Base-by-base conservation (phyloP, 2,329 filamentous ascomycete species). In the Penicillium verrucosum region DNA sequence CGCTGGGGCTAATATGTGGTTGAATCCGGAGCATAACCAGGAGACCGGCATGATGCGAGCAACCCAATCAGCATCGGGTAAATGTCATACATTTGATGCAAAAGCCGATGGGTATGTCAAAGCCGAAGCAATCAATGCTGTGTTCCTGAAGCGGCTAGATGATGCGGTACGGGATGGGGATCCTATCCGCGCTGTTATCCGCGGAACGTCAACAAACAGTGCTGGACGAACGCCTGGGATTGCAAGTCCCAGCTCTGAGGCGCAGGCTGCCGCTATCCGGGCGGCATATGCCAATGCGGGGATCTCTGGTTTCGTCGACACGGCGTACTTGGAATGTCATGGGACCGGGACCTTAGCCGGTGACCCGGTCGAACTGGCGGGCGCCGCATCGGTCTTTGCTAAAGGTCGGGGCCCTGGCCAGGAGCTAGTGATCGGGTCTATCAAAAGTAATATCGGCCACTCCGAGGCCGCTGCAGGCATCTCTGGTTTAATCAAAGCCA, bases 221-320 rank as follows among this genome's bases (percentile, higher is more conserved):
- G 75, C 80, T 59, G 79, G 78, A 3, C 65, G 66, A 30, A 77
- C 77, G 0, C 65, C 68, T 29, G 74, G 75, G 2, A 75, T 80
- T 25, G 75, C 75, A 0, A 65, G 71, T 59, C 78, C 78, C 0
- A 77, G 46, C 51, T 12, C 46, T 2, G 59, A 60, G 7, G 63
- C 68, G 0, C 72, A 75, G 47, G 62, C 57, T 23, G 56, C 49
- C 5, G 51, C 69, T 5, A 73, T 73, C 11, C 49, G 60, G 12
- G 9, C 27, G 3, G 51, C 57, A 6, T 75, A 74, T 51, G 27
- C 21, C 1, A 42, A 42, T 10, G 62, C 64, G 23, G 73, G 61
- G 10, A 59, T 59, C 8, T n/a, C 34, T n/a, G 34, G n/a, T n/a
- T 7, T n/a, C 34, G 34, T n/a, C 9, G 34, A 10, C 34, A 12